Conservation (phyloP, 768 basidiomycete genomes). For the Chalciporus pseudorubinellus region DNA sequence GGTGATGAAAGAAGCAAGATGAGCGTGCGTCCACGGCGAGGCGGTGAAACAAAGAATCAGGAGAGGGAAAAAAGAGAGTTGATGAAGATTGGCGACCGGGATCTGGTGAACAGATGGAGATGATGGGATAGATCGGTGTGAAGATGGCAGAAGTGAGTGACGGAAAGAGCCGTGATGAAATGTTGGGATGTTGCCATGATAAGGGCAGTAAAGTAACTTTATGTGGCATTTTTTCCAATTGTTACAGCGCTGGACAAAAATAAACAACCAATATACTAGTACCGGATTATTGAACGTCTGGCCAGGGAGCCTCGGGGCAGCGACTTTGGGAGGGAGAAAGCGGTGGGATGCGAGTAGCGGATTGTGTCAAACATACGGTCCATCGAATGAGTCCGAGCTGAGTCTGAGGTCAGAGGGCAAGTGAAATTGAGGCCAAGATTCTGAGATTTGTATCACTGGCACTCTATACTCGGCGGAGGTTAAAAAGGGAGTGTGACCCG, state of each 20-base stretch:
- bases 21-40: neutral
- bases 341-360: neutral
- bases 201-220: too few species aligned
- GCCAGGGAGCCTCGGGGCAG: too few species aligned
- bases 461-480: conserved; percentile 36
- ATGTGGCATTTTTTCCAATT: neutral
- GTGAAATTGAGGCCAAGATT: neutral
- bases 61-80: neutral
- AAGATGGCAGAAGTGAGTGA: neutral
- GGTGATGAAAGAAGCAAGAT: neutral
- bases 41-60: neutral
- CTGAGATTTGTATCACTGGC: too few species aligned
- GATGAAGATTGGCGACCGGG: neutral
- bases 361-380: neutral
- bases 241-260: neutral
- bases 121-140: neutral
- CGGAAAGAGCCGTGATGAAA: neutral
- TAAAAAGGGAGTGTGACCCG: conserved; percentile 28
- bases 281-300: too few species aligned
- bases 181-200: neutral
- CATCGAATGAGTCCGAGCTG: too few species aligned
- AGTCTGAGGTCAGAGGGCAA: neutral
- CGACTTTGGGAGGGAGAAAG: too few species aligned
- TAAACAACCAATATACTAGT: neutral
- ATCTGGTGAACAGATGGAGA: neutral